Conservation (phyloP, 108 stramenopile genomes). For the Cyclostephanos invisitatus region DNA sequence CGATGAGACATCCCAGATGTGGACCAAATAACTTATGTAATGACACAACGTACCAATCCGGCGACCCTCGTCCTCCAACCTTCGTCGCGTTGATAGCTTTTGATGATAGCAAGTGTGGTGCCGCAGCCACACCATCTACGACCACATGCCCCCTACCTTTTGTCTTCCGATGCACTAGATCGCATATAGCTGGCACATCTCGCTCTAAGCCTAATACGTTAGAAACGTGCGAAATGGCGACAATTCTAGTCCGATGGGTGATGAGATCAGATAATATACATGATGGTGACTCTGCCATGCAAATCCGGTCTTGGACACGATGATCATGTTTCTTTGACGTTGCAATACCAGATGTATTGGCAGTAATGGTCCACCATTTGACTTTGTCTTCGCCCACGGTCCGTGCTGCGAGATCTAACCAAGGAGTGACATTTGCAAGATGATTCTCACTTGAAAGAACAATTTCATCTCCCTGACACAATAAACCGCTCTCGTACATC, state of each 20-base stretch:
- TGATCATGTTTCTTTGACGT: background rate
- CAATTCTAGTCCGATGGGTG: conserved; percentile 55
- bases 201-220: conserved; percentile 79
- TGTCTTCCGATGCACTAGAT: conserved; percentile 36
- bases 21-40: conserved; percentile 84
- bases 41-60: conserved; percentile 82
- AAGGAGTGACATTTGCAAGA: conserved; percentile 77
- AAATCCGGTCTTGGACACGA: background rate
- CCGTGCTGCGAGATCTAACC: conserved; percentile 55
- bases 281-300: conserved; percentile 8
- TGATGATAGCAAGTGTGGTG: conserved; percentile 64
- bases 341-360: conserved; percentile 1
- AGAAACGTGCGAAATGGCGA: conserved; percentile 78
- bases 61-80: conserved; percentile 6
- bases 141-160: conserved; percentile 60
- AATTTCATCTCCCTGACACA: conserved; percentile 64
- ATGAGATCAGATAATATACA: conserved; percentile 52
- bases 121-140: conserved; percentile 86
- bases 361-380: conserved; percentile 62
- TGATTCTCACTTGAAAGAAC: conserved; percentile 84
- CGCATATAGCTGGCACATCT: conserved; percentile 48
- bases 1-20: conserved; percentile 71
- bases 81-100: conserved; percentile 16
- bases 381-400: conserved; percentile 47
- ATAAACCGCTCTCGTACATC: conserved; percentile 34